Base-by-base conservation (phyloP, 1,284 basidiomycete genomes). In the Prillingera fragicola region DNA sequence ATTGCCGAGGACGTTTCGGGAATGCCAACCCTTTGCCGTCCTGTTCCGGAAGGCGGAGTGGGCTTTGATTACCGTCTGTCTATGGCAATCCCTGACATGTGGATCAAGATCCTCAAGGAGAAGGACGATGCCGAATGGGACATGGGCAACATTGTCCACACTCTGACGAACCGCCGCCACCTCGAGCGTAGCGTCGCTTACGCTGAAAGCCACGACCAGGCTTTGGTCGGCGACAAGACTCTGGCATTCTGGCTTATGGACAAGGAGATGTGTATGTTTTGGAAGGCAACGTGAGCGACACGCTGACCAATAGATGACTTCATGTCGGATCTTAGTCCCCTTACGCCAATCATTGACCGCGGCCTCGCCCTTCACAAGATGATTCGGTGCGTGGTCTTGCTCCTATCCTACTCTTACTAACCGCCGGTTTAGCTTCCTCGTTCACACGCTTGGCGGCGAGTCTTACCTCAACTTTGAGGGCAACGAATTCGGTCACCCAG, bases 171-270 rank as follows among this genome's bases (percentile, higher is more conserved):
- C 70, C 79, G 94, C 45, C 79, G 94, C 23, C 77, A 92, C 62
- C 77, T 83, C 29, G 94, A 98, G 73, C 90, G 84, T 73, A 90
- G 85, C 52, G 83, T 98, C 39, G 87, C 91, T 0, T 97, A 97
- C 62, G 88, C 87, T 38, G 94, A 98, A 73, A 90, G 86, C 61
- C 94, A 97, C 61, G 94, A 97, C 70, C 94, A 98, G 70, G 94
- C 94, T 14, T 78, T 98, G 24, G 94, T 98, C 0, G 94, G 94
- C 5, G 94, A 98, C 75, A 97, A 97, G 76, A 97, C 94, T 1
- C 67, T 97, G 26, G 94, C 94, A 1, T 98, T 98, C 73, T 98
- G 94, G 94, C 72, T 98, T 43, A 98, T 98, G 94, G 94, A 98
- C 73, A 94, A 95, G 74, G 94, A 97, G 70, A 98, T 98, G 94